These are phyloP conservation scores for Phaffomyces antillensis DNA, from an alignment of 805 yeast species.

Conservation along the genomic window DNA sequence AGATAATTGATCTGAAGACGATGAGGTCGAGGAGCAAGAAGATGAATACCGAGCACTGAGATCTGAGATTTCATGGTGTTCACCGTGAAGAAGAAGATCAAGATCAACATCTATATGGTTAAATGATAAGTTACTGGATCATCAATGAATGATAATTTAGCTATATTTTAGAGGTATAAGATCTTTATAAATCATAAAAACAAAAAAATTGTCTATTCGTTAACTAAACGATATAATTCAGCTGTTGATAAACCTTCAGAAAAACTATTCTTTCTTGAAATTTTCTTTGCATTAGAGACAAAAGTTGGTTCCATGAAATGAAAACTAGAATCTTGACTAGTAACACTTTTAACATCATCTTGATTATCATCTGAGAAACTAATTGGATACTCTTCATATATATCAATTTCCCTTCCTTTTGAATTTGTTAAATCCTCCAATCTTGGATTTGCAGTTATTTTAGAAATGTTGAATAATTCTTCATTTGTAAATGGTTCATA, in stretches of 20 bases:
- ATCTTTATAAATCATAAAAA: neutral
- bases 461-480: conserved; percentile 23
- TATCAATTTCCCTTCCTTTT: conserved; percentile 4
- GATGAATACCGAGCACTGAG: no score
- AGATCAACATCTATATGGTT: no score
- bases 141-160: no score
- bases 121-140: no score
- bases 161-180: neutral
- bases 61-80: no score
- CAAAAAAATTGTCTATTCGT: conserved; percentile 6
- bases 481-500: conserved; percentile 33
- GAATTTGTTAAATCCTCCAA: conserved; percentile 6
- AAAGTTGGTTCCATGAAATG: conserved; percentile 24
- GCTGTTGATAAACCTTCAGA: conserved; percentile 16
- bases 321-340: conserved; percentile 8
- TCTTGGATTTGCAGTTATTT: conserved; percentile 14
- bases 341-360: conserved; percentile 12
- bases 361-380: conserved; percentile 22
- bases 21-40: no score
- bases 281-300: conserved; percentile 16
- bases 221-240: conserved; percentile 19
- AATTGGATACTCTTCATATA: conserved; percentile 16
- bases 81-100: no score
- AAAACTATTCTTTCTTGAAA: conserved; percentile 6
- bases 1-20: no score